A percentile compares a stretch with the other conserved stretches of the same genome.
These are phyloP conservation scores for Fermentozyma sake DNA, from an alignment of 1,139 yeast genomes.

Conservation along the genomic window DNA sequence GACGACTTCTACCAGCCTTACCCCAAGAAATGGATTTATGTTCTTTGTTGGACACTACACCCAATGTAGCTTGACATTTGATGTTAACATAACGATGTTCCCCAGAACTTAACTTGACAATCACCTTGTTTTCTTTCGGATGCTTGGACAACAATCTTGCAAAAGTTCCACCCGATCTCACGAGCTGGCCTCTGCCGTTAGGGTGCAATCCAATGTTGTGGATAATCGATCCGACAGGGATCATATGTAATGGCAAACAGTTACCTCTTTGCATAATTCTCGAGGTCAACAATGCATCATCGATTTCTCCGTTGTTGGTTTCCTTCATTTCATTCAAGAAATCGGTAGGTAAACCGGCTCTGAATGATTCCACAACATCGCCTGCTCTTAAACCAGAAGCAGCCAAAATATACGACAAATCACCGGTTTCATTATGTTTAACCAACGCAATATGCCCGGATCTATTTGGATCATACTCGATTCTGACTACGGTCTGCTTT, in stretches of 20 bases:
- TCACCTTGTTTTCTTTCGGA: constrained; percentile 66
- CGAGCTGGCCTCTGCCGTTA: constrained; percentile 84
- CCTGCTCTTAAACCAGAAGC: constrained; percentile 92
- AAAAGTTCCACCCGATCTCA: constrained; percentile 92
- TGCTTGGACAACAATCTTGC: constrained; percentile 83
- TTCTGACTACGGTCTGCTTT: constrained; percentile 73
- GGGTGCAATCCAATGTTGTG: constrained; percentile 79
- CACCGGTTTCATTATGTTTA: constrained; percentile 57
- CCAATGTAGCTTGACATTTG: constrained; percentile 91
- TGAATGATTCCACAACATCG: constrained; percentile 83
- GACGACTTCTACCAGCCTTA: constrained; percentile 95
- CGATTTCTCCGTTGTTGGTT: constrained; percentile 69
- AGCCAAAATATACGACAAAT: constrained; percentile 78
- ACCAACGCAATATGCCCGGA: constrained; percentile 89
- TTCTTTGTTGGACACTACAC: constrained; percentile 91
- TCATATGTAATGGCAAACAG: constrained; percentile 87
- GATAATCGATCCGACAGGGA: constrained; percentile 87
- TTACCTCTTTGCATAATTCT: constrained; percentile 91
- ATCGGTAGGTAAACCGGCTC: constrained; percentile 81
- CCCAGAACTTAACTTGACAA: constrained; percentile 81
- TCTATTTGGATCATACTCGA: constrained; percentile 95
- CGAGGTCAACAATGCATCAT: constrained; percentile 86
- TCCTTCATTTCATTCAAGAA: constrained; percentile 64
- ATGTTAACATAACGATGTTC: constrained; percentile 87
- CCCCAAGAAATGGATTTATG: constrained; percentile 89